These are phyloP conservation scores for Nicotiana tabacum DNA, from an alignment of 257 asterid genomes.

Conservation along the genomic window DNA sequence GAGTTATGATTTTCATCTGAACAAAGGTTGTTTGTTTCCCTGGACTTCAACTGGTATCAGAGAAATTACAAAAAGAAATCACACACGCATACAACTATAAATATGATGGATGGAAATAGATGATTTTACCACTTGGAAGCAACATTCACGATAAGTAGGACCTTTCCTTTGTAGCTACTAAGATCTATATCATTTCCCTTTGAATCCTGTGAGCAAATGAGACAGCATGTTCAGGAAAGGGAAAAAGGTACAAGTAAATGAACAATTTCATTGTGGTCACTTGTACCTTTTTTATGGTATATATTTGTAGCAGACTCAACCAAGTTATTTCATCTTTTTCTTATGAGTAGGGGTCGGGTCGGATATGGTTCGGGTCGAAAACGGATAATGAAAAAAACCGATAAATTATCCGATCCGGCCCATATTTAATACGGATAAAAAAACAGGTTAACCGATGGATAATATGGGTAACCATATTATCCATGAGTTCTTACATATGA, in stretches of 20 bases:
- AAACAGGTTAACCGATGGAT: no score
- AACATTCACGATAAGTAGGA: constrained; percentile 59
- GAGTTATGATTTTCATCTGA: neutral
- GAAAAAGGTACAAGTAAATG: neutral
- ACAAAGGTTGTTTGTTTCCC: neutral
- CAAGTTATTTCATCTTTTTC: neutral
- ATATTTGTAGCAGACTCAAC: neutral
- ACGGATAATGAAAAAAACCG: no score
- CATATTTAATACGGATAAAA: no score
- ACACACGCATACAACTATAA: neutral
- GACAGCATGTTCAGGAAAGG: neutral
- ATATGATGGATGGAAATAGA: neutral
- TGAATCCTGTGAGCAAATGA: constrained; percentile 40
- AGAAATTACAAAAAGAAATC: neutral
- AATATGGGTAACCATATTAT: no score
- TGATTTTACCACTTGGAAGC: constrained; percentile 64
- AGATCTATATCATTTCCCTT: constrained; percentile 40
- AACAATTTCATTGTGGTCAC: neutral
- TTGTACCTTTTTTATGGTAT: neutral
- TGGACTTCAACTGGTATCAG: neutral
- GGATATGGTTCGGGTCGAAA: no score
- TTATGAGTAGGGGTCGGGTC: neutral
- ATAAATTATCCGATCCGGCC: no score
- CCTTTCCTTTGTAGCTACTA: constrained; percentile 55
- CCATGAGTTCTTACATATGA: no score